Base-by-base conservation (phyloP, 2,329 filamentous ascomycete species). In the Penicillium sp. region DNA sequence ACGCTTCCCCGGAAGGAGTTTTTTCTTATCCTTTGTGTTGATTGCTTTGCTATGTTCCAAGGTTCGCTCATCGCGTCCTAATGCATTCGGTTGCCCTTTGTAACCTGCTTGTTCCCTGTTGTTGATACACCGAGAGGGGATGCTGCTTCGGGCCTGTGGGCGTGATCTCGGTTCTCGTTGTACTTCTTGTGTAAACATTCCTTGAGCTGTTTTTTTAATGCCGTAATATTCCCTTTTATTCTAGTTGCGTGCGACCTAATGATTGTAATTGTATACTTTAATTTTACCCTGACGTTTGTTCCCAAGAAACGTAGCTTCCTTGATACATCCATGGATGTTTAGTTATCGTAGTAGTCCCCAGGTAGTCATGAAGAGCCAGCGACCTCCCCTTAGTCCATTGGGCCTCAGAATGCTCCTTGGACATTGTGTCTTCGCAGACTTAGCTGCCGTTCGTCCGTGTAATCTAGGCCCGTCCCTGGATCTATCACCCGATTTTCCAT, bases 161-260 rank as follows among this genome's bases (percentile, higher is more conserved):
- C 36, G 36, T 50, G 21, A 38, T 57, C 45, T 29, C 29, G 45
- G 36, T 55, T 50, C 33, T 45, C 21, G 60, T 51, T 55, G 59
- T 59, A 54, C 38, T 52, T 60, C 58, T 66, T 61, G 50, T 61
- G 51, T 67, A 68, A 64, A 68, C 64, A 55, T 64, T 68, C 64
- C 60, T 67, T 65, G 53, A 43, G 43, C 49, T 54, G 44, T 61
- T 52, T 34, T 39, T 57, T 58, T 56, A 36, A 61, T 58, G 53
- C 58, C 46, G 54, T 57, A 57, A 57, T 41, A 47, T 53, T n/a
- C 34, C 34, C 29, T 31, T 47, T 29, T 46, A 34, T 36, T 34
- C 23, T 51, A 52, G 41, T 29, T 47, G 49, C 36, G 29, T 15
- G 41, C 43, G 46, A 50, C 13, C 23, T 57, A 57, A 57, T 53